Base-by-base conservation (phyloP, 768 basidiomycete species). In the Gymnopilus dilepis region DNA sequence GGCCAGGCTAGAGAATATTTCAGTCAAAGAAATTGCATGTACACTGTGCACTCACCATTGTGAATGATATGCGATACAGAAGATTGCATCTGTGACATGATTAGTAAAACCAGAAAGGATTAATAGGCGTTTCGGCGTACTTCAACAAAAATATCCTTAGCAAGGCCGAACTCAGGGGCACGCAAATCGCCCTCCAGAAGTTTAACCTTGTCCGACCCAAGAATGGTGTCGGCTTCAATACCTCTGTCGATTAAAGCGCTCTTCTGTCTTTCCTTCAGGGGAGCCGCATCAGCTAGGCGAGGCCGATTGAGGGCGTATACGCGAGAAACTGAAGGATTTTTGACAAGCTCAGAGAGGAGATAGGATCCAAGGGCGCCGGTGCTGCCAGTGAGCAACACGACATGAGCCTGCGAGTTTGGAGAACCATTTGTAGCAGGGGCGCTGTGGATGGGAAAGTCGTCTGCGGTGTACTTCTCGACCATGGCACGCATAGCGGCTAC, bases 221-320 rank as follows among this genome's bases (percentile, higher is more conserved):
- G n/a, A 15, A 64, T 17, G 4, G 13, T 3, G 19, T 13, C 22
- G 11, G 41, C 11, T 4, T 45, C 13, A 1, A 56, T 4, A 17
- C 28, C 56, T 22, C 56, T 56, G 28, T 54, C 59, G 34, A 60
- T 19, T 2, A 64, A n/a, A 1, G 56, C 63, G 15, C 55, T 61
- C 17, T 53, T 56, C 26, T 64, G 63, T 1, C 63, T 48, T 2
- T 40, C 63, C 3, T 28, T 26, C 13, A 55, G 21, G 1, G 63
- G 33, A 37, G 45, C 19, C 0, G 57, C 33, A 34, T 6, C 17
- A 4, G 54, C 54, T 19, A 45, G 26, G 19, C 63, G 40, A 26
- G 59, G 60, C 15, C 79, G 67, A 62, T 79, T 80, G n/a, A 79
- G 26, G 7, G 74, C 74, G 60, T 75, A 80, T 0, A 78, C 65